Percentiles rank a stretch among this genome's conserved stretches.
Conservation (phyloP, 306 rosid species). For the Corylus americana region DNA sequence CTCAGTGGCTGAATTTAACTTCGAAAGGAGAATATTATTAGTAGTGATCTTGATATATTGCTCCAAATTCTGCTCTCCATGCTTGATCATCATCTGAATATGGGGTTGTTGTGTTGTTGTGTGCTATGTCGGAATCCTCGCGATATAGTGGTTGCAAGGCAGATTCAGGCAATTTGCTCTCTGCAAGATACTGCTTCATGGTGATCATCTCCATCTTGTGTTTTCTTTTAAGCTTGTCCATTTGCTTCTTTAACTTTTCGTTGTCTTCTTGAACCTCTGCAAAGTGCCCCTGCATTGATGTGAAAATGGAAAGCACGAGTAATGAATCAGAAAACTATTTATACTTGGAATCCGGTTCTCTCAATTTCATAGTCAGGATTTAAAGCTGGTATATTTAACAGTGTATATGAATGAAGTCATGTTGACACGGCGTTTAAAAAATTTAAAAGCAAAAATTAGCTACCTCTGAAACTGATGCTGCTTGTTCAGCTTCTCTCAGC, state of each 20-base stretch:
- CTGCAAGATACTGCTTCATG: conserved; percentile 89
- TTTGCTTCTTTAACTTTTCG: conserved; percentile 74
- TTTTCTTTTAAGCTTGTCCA: conserved; percentile 82
- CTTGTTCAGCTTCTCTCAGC: conserved; percentile 90
- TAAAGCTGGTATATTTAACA: too few species aligned
- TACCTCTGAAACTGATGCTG: conserved; percentile 82
- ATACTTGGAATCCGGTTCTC: too few species aligned
- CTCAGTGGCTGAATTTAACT: not conserved
- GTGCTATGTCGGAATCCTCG: conserved; percentile 53
- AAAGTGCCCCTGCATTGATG: conserved; percentile 62
- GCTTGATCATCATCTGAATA: conserved; percentile 72
- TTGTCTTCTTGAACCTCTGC: conserved; percentile 61
- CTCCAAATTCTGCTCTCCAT: conserved; percentile 96
- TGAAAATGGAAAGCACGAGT: conserved; percentile 4
- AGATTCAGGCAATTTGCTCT: conserved; percentile 83
- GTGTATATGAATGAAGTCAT: too few species aligned
- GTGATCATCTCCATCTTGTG: conserved; percentile 96
- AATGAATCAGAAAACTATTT: not conserved
- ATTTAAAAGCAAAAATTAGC: conserved; percentile 1
- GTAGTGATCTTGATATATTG: conserved; percentile 88
- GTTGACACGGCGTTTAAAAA: too few species aligned
- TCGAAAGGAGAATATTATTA: conserved; percentile 22
- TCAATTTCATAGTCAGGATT: too few species aligned
- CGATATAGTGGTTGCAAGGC: conserved; percentile 65
- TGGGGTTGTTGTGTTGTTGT: conserved; percentile 36